Evolutionary conservation across 768 basidiomycete genomes (phyloP), one percentile per base, ranked within the genome.

Genomic region (Amanita pallidorosea): DNA sequence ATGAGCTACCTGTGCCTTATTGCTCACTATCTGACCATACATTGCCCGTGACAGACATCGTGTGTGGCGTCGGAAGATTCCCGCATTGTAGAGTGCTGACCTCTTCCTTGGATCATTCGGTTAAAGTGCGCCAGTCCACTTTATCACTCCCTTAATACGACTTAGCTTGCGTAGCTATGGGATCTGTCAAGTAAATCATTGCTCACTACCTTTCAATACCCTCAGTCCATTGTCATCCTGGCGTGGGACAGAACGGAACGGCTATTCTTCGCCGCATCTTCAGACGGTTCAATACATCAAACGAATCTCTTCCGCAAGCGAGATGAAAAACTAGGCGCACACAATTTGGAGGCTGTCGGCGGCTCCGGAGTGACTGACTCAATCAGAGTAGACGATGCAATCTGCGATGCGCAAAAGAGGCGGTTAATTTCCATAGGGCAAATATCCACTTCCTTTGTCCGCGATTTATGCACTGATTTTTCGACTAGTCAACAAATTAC

Each of bases 11-110:
- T 3, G 70, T 83, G 52, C 85, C 93, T 3, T 88, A 83, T 60
- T 85, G 81, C 61, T 80, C 81, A 2, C 69, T 98, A 18, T 78
- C 86, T 17, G 95, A 98, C 64, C 96, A 99, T 62, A 96, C 94
- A 0, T 77, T 98, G 4, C 87, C 90, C 5, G 74, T 99, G 9
- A 86, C 86, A 6, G 86, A 88, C 58, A 75, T 98, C 29, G 63
- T 74, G 11, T 84, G 91, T 54, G 91, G 94, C 11, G 63, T 88
- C 36, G 92, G 93, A 12, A 55, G 71, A 4, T 94, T 88, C 65
- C 90, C 87, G 13, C 77, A 70, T 50, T 86, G 83, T 64, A 77
- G 88, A 54, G 66, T 88, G 25, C 72, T 94, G 56, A 88, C 93
- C 1, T 79, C 87, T 3, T 89, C 89, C 0, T 62, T 86, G 44